A percentile compares a stretch with the other conserved stretches of the same genome.
Conservation (phyloP, 2,329 filamentous ascomycete genomes). For the Fusarium keratoplasticum region DNA sequence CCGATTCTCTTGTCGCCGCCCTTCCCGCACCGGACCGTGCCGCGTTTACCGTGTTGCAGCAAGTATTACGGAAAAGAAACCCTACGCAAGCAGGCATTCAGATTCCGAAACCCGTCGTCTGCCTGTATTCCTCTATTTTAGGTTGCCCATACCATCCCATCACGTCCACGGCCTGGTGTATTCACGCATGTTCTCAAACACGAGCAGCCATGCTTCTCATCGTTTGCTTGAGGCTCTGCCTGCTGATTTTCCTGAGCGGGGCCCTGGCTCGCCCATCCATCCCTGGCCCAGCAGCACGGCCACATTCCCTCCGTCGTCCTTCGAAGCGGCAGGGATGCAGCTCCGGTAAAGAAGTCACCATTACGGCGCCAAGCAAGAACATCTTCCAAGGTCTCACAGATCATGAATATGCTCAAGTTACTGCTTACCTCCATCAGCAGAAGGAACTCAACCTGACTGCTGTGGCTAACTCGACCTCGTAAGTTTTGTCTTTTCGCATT, state of each 20-base stretch:
- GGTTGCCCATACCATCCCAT: not conserved
- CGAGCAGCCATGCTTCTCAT: slow-evolving; percentile 4
- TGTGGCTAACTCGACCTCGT: slow-evolving; percentile 31
- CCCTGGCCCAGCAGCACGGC: slow-evolving; percentile 8
- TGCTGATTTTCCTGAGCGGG: not conserved
- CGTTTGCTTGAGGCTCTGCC: not conserved
- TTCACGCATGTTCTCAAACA: not conserved
- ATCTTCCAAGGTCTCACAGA: slow-evolving; percentile 30
- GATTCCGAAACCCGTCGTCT: not conserved
- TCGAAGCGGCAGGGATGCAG: not conserved
- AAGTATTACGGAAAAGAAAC: not conserved
- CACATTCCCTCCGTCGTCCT: slow-evolving; percentile 22
- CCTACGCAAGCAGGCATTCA: not conserved
- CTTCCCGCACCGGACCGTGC: not conserved
- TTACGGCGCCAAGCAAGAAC: slow-evolving; percentile 18
- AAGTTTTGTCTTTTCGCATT: not conserved
- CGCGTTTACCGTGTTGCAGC: not conserved
- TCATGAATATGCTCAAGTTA: slow-evolving; percentile 26
- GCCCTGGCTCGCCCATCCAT: not conserved
- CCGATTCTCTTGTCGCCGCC: not conserved
- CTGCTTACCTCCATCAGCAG: slow-evolving; percentile 23
- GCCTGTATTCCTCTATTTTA: not conserved
- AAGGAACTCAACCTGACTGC: slow-evolving; percentile 27
- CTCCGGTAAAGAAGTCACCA: not conserved
- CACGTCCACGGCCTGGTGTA: not conserved